A percentile compares a stretch with the other conserved stretches of the same genome.
These are phyloP conservation scores for Patellifolia procumbens DNA, from an alignment of 179 eudicot species.

Conservation along the genomic window DNA sequence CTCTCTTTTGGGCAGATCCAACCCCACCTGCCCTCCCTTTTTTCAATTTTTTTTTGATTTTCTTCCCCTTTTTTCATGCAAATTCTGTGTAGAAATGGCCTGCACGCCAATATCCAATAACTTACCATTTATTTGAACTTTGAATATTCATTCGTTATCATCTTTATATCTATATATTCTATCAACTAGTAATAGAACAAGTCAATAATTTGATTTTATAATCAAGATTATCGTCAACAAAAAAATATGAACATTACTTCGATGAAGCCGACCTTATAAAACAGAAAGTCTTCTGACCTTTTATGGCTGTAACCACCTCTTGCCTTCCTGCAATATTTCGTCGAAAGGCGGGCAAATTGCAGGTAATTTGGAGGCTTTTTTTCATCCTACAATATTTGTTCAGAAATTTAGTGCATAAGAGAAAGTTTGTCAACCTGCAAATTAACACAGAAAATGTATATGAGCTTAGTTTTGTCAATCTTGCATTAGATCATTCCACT, in stretches of 20 bases:
- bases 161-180: neutral
- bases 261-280: constrained; percentile 20
- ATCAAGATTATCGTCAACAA: constrained; percentile 9
- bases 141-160: neutral
- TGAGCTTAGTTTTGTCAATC: constrained; percentile 17
- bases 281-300: constrained; percentile 23
- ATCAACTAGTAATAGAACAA: constrained; percentile 7
- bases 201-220: constrained; percentile 15
- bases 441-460: constrained; percentile 12
- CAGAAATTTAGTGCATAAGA: constrained; percentile 9
- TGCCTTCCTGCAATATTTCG: constrained; percentile 41
- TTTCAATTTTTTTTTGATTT: neutral
- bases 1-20: constrained; percentile 31
- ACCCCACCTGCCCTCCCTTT: neutral
- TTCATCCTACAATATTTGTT: neutral
- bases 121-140: constrained; percentile 10
- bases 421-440: neutral
- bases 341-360: constrained; percentile 33
- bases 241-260: constrained; percentile 1
- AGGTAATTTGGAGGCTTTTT: constrained; percentile 28
- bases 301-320: constrained; percentile 39
- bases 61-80: neutral
- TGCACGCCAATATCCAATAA: constrained; percentile 14
- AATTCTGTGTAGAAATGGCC: constrained; percentile 16
- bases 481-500: neutral